Evolutionary conservation across 1,284 basidiomycete genomes (phyloP).

Genomic region (Porogramme epimiltina): DNA sequence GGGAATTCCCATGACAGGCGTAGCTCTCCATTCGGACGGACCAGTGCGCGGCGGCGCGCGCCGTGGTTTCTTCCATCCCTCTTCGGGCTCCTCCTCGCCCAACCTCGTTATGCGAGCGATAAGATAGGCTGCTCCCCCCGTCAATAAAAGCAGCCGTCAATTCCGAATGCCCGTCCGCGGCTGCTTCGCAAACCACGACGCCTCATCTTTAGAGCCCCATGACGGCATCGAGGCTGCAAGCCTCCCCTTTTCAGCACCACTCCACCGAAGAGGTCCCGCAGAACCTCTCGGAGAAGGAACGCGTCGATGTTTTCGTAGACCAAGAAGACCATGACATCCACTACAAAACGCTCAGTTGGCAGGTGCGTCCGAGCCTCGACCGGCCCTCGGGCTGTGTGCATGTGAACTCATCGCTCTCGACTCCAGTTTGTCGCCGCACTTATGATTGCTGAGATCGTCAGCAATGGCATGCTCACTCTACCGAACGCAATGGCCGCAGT

Average conservation of each 20-base stretch:
- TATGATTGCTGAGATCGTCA: slow-evolving; percentile 63
- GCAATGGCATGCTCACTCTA: slow-evolving; percentile 59
- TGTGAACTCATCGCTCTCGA: neutral
- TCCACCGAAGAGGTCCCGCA: neutral
- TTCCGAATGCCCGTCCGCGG: no score
- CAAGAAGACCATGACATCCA: slow-evolving; percentile 35
- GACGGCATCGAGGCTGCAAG: neutral
- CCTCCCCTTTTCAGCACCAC: neutral
- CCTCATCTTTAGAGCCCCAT: neutral
- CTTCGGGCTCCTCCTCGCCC: no score
- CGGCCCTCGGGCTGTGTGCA: neutral
- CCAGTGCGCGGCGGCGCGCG: no score
- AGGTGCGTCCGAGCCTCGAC: slow-evolving; percentile 36
- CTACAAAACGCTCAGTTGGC: slow-evolving; percentile 47
- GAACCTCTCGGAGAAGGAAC: neutral
- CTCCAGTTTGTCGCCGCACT: slow-evolving; percentile 49
- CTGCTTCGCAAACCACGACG: no score
- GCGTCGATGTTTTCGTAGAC: slow-evolving; percentile 34
- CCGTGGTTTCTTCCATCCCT: no score
- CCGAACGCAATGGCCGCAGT: slow-evolving; percentile 56
- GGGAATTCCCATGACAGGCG: neutral
- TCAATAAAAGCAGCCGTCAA: neutral
- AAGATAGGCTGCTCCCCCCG: neutral
- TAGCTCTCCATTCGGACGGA: no score
- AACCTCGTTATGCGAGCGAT: neutral